Conservation (phyloP, 31 red algal species). For the Pterothamnion heteromorphum region DNA sequence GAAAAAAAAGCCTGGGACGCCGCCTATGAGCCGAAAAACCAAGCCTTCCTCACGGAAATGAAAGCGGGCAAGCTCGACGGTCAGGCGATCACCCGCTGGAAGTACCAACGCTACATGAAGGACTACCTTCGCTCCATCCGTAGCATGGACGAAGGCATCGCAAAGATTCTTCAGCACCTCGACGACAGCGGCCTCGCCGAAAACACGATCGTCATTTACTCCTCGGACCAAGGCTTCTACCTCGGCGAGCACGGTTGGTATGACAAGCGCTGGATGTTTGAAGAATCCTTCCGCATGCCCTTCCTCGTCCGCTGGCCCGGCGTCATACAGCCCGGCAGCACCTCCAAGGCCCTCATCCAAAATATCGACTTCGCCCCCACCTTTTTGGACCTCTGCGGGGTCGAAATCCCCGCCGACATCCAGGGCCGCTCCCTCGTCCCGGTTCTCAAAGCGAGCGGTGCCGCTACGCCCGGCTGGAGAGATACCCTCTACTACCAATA, state of each 20-base stretch:
- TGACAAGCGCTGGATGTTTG: constrained; percentile 27
- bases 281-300: background rate
- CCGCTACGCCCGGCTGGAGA: background rate
- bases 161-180: background rate
- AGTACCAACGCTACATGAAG: constrained; percentile 9
- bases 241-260: constrained; percentile 23
- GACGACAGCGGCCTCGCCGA: background rate
- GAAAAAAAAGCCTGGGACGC: background rate
- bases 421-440: background rate
- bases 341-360: background rate
- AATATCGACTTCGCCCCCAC: constrained; percentile 11
- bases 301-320: background rate
- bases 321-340: background rate
- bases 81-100: background rate
- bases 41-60: background rate
- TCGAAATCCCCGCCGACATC: background rate
- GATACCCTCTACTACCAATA: background rate
- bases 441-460: background rate
- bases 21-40: background rate
- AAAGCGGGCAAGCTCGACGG: background rate
- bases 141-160: background rate
- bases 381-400: background rate
- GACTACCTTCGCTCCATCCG: background rate
- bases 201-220: constrained; percentile 20
- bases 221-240: constrained; percentile 11